phyloP scores from a whole-genome alignment of 2,329 filamentous ascomycete genomes.

The Phoma sp. region DNA sequence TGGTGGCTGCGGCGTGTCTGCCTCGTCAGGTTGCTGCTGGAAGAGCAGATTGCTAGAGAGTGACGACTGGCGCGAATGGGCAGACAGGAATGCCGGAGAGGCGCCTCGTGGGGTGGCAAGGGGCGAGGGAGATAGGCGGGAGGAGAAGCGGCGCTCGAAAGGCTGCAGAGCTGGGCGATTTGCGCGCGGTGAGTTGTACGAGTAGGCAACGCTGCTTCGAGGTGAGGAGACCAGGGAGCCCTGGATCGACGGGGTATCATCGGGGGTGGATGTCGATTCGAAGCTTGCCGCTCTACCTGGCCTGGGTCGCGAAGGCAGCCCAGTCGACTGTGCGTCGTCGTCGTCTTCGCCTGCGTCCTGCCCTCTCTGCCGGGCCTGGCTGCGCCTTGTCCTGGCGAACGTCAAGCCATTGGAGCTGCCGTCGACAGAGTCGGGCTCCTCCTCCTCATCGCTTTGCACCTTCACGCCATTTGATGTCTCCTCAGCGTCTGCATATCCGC shows the following conservation, averaged over 20 bases:
- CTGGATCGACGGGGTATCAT: constrained; percentile 82
- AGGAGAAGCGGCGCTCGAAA: constrained; percentile 94
- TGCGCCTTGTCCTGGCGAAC: constrained; percentile 39
- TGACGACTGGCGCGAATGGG: constrained; percentile 82
- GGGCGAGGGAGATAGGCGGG: constrained; percentile 73
- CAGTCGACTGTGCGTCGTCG: constrained; percentile 2
- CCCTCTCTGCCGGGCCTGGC: constrained; percentile 28
- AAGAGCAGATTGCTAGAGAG: constrained; percentile 71
- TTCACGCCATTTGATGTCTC: constrained; percentile 11
- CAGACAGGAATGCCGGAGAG: constrained; percentile 78
- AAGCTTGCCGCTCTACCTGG: constrained; percentile 62
- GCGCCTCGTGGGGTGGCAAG: constrained; percentile 66
- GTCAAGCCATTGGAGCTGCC: constrained; percentile 36
- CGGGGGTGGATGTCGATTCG: constrained; percentile 75
- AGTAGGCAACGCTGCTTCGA: constrained; percentile 75
- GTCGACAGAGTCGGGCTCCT: constrained; percentile 33
- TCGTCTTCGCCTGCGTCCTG: constrained; percentile 12
- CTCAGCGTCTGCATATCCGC: constrained; percentile 50
- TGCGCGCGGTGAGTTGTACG: constrained; percentile 70
- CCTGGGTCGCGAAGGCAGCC: constrained; percentile 20
- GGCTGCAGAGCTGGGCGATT: constrained; percentile 86
- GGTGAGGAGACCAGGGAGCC: constrained; percentile 65
- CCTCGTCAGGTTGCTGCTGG: constrained; percentile 60
- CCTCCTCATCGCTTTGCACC: constrained; percentile 25
- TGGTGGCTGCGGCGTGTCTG: constrained; percentile 75